Conservation (phyloP, 805 yeast species). For the Starmerella apicola region DNA sequence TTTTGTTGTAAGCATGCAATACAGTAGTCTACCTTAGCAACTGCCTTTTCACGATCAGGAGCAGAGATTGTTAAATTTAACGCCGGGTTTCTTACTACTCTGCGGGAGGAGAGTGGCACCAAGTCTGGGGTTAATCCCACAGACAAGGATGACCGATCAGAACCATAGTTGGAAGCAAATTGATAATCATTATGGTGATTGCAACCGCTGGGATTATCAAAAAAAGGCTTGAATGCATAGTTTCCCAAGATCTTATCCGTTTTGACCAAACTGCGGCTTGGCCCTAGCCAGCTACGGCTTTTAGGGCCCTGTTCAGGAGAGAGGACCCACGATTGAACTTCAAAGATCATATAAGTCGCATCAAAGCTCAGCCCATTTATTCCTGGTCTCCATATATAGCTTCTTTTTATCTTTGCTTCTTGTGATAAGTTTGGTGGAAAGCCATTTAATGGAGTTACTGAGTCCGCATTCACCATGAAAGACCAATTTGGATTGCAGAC, state of each 20-base stretch:
- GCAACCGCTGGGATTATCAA: neutral
- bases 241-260: neutral
- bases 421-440: slow-evolving; percentile 1
- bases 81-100: slow-evolving; percentile 7
- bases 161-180: too few relatives aligned
- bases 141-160: too few relatives aligned
- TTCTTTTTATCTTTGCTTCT: neutral
- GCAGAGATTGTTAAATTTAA: slow-evolving; percentile 1
- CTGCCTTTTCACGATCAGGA: slow-evolving; percentile 6
- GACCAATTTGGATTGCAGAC: slow-evolving; percentile 9
- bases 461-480: neutral
- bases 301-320: neutral
- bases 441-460: slow-evolving; percentile 6
- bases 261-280: slow-evolving; percentile 2
- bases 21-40: slow-evolving; percentile 15
- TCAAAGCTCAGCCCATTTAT: neutral
- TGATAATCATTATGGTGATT: neutral
- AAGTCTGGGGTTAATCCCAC: neutral
- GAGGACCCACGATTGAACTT: slow-evolving; percentile 5
- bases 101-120: neutral
- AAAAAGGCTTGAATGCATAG: neutral
- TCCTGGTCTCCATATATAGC: slow-evolving; percentile 13
- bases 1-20: slow-evolving; percentile 16
- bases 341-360: slow-evolving; percentile 9
- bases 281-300: slow-evolving; percentile 7